Conservation (phyloP, 2,329 filamentous ascomycete species). For the Cytospora piceae region DNA sequence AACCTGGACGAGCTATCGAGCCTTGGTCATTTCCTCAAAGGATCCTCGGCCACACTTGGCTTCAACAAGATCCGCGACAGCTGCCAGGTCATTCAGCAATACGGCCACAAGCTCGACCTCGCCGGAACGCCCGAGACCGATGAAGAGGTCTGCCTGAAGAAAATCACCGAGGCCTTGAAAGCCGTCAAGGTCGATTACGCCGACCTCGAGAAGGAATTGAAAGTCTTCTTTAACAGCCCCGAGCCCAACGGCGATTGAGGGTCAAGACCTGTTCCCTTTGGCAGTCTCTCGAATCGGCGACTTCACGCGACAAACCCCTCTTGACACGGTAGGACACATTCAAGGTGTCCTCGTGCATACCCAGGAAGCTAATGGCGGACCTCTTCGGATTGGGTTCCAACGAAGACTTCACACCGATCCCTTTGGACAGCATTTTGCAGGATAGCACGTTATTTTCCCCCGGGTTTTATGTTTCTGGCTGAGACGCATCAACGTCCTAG, state of each 20-base stretch:
- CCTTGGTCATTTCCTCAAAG: slow-evolving; percentile 95
- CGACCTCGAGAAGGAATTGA: slow-evolving; percentile 72
- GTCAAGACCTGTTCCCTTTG: not conserved
- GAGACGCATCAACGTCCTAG: not conserved
- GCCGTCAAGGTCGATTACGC: slow-evolving; percentile 77
- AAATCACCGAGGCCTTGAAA: slow-evolving; percentile 70
- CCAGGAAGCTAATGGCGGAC: slow-evolving; percentile 10
- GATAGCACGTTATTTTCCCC: slow-evolving; percentile 21
- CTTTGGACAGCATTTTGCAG: slow-evolving; percentile 22
- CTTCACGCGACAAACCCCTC: slow-evolving; percentile 3
- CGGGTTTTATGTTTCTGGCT: slow-evolving; percentile 5
- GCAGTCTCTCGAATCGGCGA: slow-evolving; percentile 2
- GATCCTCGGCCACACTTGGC: slow-evolving; percentile 91
- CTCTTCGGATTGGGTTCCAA: slow-evolving; percentile 4
- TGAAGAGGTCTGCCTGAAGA: slow-evolving; percentile 67
- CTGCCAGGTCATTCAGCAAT: slow-evolving; percentile 97
- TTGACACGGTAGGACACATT: not conserved
- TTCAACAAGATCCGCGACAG: slow-evolving; percentile 87
- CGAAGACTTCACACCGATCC: not conserved
- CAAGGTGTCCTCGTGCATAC: slow-evolving; percentile 6
- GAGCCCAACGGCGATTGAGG: slow-evolving; percentile 29
- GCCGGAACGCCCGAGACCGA: slow-evolving; percentile 71
- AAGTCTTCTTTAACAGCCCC: slow-evolving; percentile 63
- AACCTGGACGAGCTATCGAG: slow-evolving; percentile 77
- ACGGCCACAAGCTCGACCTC: slow-evolving; percentile 79